These are phyloP conservation scores for Gonium pectorale DNA, from an alignment of 139 green algal genomes.

Conservation along the genomic window DNA sequence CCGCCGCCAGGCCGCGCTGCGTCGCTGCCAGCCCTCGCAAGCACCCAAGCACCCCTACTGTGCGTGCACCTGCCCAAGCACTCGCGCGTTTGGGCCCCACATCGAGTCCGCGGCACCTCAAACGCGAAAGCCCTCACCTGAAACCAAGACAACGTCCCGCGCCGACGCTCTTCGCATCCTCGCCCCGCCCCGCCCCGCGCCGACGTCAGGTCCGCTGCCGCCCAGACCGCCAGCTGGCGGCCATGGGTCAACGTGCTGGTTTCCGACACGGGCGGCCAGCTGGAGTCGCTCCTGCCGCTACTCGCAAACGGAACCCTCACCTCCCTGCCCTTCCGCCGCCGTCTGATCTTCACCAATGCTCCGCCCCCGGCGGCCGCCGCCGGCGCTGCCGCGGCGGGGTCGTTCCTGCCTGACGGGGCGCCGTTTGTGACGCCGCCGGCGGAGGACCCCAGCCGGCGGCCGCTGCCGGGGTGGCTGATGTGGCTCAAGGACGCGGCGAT, in stretches of 20 bases:
- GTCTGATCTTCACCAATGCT: not conserved
- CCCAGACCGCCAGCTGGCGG: not conserved
- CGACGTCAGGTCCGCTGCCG: not conserved
- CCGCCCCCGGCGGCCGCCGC: not conserved
- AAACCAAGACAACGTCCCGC: too few relatives aligned
- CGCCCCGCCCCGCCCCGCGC: not conserved
- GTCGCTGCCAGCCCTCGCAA: too few relatives aligned
- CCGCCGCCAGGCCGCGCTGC: too few relatives aligned
- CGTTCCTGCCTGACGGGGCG: conserved; percentile 17
- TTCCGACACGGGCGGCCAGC: not conserved
- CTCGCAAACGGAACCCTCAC: not conserved
- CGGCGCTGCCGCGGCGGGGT: too few relatives aligned
- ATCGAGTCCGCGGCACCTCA: too few relatives aligned
- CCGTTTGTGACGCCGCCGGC: too few relatives aligned
- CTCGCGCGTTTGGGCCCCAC: too few relatives aligned
- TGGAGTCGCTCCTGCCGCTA: not conserved
- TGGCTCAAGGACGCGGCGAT: not conserved
- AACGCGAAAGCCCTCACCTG: too few relatives aligned
- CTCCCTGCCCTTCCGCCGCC: not conserved
- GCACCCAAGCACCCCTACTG: too few relatives aligned
- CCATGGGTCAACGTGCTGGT: not conserved
- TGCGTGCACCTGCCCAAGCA: too few relatives aligned
- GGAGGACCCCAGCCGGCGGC: not conserved
- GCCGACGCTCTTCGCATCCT: not conserved
- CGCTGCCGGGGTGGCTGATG: not conserved